A percentile compares a stretch with the other conserved stretches of the same genome.
Conservation (phyloP, 306 rosid species). For the Erythrophleum fordii region DNA sequence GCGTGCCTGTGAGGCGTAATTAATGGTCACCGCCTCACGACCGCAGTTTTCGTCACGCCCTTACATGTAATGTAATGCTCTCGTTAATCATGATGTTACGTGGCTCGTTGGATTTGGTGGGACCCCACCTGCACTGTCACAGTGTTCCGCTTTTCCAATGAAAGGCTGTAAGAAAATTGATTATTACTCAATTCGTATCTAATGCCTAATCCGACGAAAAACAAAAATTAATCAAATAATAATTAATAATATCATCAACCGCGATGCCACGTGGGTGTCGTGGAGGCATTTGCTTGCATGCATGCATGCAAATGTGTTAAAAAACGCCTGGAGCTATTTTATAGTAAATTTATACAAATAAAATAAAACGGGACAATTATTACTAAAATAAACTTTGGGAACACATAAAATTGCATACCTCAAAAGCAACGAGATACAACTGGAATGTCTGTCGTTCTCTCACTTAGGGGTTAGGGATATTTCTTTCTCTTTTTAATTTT, state of each 20-base stretch:
- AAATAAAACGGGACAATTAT: slow-evolving; percentile 39
- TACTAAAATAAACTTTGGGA: slow-evolving; percentile 63
- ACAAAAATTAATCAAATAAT: background rate
- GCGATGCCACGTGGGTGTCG: slow-evolving; percentile 73
- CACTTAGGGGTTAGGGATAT: slow-evolving; percentile 47
- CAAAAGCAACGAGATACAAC: slow-evolving; percentile 97
- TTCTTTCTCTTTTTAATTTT: background rate
- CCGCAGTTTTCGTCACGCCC: slow-evolving; percentile 43
- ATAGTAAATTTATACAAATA: background rate
- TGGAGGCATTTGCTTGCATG: slow-evolving; percentile 61
- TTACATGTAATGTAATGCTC: slow-evolving; percentile 43
- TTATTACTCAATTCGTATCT: slow-evolving; percentile 44
- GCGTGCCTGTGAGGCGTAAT: slow-evolving; percentile 19
- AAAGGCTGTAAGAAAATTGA: slow-evolving; percentile 10
- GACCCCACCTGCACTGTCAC: slow-evolving; percentile 47
- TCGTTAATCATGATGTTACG: slow-evolving; percentile 60
- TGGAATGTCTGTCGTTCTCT: slow-evolving; percentile 88
- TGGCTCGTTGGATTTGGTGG: slow-evolving; percentile 90
- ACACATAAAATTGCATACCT: slow-evolving; percentile 60
- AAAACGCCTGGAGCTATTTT: slow-evolving; percentile 18
- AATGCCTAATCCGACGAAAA: slow-evolving; percentile 41
- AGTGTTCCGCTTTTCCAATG: slow-evolving; percentile 66
- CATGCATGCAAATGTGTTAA: slow-evolving; percentile 66
- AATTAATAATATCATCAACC: slow-evolving; percentile 42
- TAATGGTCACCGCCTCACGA: slow-evolving; percentile 46